Conservation (phyloP, 2,329 filamentous ascomycete genomes). For the Colletotrichum spaethianum region DNA sequence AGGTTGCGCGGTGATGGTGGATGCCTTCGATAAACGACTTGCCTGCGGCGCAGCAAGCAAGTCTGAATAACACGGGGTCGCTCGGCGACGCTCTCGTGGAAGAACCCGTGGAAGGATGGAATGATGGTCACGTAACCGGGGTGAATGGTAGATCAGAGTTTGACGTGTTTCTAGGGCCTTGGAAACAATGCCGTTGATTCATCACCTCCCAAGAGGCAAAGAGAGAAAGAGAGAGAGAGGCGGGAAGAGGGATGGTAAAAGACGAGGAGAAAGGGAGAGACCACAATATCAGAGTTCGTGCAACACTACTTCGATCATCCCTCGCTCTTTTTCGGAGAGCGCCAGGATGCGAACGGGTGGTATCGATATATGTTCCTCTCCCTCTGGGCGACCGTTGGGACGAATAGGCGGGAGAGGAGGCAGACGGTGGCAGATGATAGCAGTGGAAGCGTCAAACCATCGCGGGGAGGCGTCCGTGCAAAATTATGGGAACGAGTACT, state of each 20-base stretch:
- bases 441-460: slow-evolving; percentile 39
- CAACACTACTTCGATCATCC: slow-evolving; percentile 14
- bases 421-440: slow-evolving; percentile 28
- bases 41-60: slow-evolving; percentile 26
- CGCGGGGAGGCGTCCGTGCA: slow-evolving; percentile 41
- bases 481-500: slow-evolving; percentile 33
- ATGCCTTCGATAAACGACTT: background rate
- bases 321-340: slow-evolving; percentile 6
- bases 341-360: slow-evolving; percentile 23
- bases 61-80: slow-evolving; percentile 13
- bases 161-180: slow-evolving; percentile 1
- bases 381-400: slow-evolving; percentile 28
- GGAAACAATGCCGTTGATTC: background rate
- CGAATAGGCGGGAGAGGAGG: slow-evolving; percentile 32
- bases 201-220: slow-evolving; percentile 1
- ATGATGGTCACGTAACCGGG: slow-evolving; percentile 7
- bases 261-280: background rate
- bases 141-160: slow-evolving; percentile 1
- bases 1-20: slow-evolving; percentile 17
- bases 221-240: background rate
- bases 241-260: background rate
- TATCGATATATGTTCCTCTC: slow-evolving; percentile 35
- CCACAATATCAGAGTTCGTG: slow-evolving; percentile 25
- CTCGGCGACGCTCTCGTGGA: slow-evolving; percentile 15
- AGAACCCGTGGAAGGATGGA: no score